Evolutionary conservation across 1,139 yeast species (phyloP), one percentile per base, ranked within the genome.

Genomic region (Meyerozyma sp.): DNA sequence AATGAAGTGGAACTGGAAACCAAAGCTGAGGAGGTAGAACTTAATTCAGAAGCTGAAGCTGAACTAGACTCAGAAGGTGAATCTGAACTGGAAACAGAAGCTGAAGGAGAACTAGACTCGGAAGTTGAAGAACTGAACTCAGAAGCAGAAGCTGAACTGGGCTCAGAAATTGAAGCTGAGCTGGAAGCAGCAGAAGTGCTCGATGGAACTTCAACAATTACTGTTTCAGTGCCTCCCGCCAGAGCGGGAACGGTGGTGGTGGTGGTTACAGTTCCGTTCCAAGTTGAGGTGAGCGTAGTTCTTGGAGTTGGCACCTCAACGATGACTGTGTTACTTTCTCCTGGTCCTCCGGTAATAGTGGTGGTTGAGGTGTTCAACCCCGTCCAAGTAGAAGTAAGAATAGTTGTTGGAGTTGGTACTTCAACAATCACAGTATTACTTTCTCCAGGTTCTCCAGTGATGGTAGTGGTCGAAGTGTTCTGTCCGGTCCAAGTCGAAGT

Each of bases 341-440:
- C 52, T 23, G 46, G 41, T 7, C 40, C 30, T 13, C 46, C 47
- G 10, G 50, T 37, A 10, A 16, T 26, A 10, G 52, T 42, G 2
- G 29, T 25, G 11, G 57, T 53, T 42, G 46, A 37, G n/a, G 45
- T 41, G 9, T 16, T 14, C 3, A 46, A 38, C 9, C 47, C 44
- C 5, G 42, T 34, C 40, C 52, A 43, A 8, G 56, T 49, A 2
- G 46, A n/a, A 3, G 44, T 41, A 8, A 42, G 27, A 2, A 58
- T 55, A 1, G 42, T 42, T 0, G 53, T 50, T 9, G 56, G 51
- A 5, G 41, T 42, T 10, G 64, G 56, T 20, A 53, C 51, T 11
- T 52, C 58, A 21, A 61, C 51, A 1, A 51, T 40, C 4, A 54
- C 47, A 2, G 58, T 56, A 13, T 20, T 42, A 13, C 44, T 47